Evolutionary conservation across 192 early-diverging fungal species (phyloP).

Genomic region (Coemansia sp.): DNA sequence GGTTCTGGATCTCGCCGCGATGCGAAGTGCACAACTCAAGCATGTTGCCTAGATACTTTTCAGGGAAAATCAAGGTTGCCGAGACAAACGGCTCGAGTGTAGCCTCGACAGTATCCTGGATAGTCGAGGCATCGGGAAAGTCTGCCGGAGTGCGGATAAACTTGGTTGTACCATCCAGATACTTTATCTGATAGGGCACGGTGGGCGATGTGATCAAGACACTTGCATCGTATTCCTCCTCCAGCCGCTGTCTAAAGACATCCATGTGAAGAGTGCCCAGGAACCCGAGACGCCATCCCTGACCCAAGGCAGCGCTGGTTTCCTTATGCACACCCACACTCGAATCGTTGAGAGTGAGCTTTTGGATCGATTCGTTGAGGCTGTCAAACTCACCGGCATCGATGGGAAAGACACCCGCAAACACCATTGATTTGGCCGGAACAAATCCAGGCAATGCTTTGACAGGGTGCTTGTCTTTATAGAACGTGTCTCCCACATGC

Average conservation of each 20-base stretch:
- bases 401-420: slow-evolving; percentile 91
- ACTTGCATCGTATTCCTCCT: slow-evolving; percentile 87
- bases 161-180: slow-evolving; percentile 22
- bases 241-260: slow-evolving; percentile 91
- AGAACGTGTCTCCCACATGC: slow-evolving; percentile 93
- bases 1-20: slow-evolving; percentile 82
- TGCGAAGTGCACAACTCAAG: slow-evolving; percentile 67
- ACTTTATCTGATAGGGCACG: slow-evolving; percentile 73
- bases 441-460: slow-evolving; percentile 85
- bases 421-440: slow-evolving; percentile 95
- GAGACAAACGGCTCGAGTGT: slow-evolving; percentile 88
- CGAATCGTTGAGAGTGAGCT: slow-evolving; percentile 94
- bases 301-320: slow-evolving; percentile 81
- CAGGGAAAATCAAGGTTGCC: slow-evolving; percentile 89
- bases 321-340: slow-evolving; percentile 86
- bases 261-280: slow-evolving; percentile 98
- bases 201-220: slow-evolving; percentile 92
- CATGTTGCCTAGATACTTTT: slow-evolving; percentile 71
- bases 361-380: slow-evolving; percentile 85
- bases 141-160: slow-evolving; percentile 83
- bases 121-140: slow-evolving; percentile 76
- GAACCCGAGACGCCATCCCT: slow-evolving; percentile 95
- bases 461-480: slow-evolving; percentile 61
- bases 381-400: slow-evolving; percentile 86
- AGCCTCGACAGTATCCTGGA: slow-evolving; percentile 58